phyloP scores from a whole-genome alignment of 106 monocot genomes.

The Phalaenopsis equestris region DNA sequence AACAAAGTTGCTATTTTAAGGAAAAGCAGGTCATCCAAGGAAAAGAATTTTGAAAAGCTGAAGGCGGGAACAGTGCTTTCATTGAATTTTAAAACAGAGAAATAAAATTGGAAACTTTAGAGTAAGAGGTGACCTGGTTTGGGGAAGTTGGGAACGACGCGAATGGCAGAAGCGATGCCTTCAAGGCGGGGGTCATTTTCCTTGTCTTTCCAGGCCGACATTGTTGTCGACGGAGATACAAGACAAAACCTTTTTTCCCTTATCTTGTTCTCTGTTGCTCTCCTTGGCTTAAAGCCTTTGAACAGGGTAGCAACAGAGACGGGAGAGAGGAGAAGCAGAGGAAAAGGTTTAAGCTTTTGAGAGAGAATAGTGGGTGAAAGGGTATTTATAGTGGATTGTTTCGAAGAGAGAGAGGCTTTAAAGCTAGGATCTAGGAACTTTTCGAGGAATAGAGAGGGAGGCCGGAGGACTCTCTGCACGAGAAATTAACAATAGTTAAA shows the following conservation, averaged over 20 bases:
- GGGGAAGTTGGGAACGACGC: conserved; percentile 63
- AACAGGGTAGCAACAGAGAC: neutral
- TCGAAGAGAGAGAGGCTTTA: too few species aligned
- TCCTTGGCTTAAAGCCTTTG: neutral
- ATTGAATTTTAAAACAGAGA: neutral
- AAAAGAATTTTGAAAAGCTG: neutral
- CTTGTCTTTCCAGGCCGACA: conserved; percentile 31
- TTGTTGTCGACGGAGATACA: conserved; percentile 8
- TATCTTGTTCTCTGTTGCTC: neutral
- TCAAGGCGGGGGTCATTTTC: conserved; percentile 28
- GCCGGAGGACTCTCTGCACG: too few species aligned
- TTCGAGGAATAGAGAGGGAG: too few species aligned
- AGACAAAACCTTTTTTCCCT: neutral
- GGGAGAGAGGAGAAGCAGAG: neutral
- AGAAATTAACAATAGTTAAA: too few species aligned
- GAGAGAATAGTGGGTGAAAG: neutral
- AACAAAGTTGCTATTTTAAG: neutral
- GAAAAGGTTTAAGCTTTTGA: neutral
- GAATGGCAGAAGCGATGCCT: conserved; percentile 46
- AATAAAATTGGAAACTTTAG: neutral
- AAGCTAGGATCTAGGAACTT: too few species aligned
- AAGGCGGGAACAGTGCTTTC: conserved; percentile 2
- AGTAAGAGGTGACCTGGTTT: conserved; percentile 37
- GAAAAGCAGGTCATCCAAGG: neutral
- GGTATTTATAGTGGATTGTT: neutral